phyloP scores from a whole-genome alignment of 352 stramenopile genomes.

The Aphanomyces euteiches region DNA sequence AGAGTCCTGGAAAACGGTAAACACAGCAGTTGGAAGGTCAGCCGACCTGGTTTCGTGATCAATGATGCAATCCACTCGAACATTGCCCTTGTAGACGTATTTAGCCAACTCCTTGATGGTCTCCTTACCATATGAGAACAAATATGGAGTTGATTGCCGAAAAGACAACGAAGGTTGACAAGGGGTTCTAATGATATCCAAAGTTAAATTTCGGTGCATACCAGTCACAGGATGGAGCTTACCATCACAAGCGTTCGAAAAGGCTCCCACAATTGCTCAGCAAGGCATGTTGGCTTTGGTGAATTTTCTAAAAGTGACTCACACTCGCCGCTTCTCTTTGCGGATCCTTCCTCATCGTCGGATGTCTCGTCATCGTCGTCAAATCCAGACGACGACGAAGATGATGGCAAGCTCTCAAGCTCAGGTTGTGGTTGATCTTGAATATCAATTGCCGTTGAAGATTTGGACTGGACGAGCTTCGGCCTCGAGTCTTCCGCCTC shows the following conservation, averaged over 20 bases:
- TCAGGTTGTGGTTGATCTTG: constrained; percentile 26
- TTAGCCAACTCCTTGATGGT: no score
- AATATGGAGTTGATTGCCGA: constrained; percentile 7
- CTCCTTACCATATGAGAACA: constrained; percentile 1
- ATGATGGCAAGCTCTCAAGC: constrained; percentile 9
- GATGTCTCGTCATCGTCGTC: constrained; percentile 26
- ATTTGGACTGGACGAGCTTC: constrained; percentile 7
- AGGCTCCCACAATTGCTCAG: constrained; percentile 28
- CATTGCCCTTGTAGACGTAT: background rate
- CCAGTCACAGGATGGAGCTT: background rate
- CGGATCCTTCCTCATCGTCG: background rate
- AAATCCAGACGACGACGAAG: constrained; percentile 4
- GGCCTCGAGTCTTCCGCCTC: background rate
- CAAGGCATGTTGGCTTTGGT: constrained; percentile 5
- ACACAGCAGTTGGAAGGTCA: background rate
- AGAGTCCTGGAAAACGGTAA: constrained; percentile 36
- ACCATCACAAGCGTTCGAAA: constrained; percentile 25
- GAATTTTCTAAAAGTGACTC: background rate
- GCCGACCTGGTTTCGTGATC: constrained; percentile 19
- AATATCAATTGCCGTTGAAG: background rate
- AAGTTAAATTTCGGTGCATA: background rate
- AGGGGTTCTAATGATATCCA: constrained; percentile 6
- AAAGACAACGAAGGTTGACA: constrained; percentile 18
- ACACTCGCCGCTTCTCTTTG: background rate
- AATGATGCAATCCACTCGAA: constrained; percentile 13